phyloP scores from a whole-genome alignment of 192 early-diverging fungal genomes.

The Thoreauomyces humboldtii region DNA sequence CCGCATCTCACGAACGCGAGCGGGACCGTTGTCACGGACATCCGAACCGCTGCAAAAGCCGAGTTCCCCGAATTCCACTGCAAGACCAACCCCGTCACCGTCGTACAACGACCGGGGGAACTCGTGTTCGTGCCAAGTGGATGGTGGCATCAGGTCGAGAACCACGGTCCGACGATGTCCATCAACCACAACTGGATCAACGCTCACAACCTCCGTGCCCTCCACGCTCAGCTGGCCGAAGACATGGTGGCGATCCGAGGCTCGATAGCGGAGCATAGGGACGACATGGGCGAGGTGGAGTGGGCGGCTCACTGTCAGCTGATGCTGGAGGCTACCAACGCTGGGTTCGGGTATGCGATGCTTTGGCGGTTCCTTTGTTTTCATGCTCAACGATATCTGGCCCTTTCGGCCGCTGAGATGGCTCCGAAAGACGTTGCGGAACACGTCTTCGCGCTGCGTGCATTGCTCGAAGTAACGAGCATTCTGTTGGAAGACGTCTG shows the following conservation, averaged over 20 bases:
- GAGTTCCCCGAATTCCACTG: neutral
- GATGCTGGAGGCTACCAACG: constrained; percentile 18
- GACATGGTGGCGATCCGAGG: constrained; percentile 11
- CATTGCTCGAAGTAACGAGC: no score
- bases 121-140: constrained; percentile 15
- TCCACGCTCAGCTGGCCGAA: neutral
- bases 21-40: neutral
- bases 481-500: no score
- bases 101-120: constrained; percentile 19
- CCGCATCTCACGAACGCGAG: neutral
- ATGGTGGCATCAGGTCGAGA: constrained; percentile 29
- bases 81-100: constrained; percentile 7
- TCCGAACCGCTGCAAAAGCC: constrained; percentile 5
- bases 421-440: no score
- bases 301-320: constrained; percentile 25
- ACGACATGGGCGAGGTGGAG: constrained; percentile 20
- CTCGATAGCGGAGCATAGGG: constrained; percentile 19
- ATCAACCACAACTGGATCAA: constrained; percentile 31
- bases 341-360: constrained; percentile 6
- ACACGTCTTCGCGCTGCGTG: no score
- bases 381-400: no score
- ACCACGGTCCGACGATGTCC: constrained; percentile 14
- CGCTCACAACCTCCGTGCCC: constrained; percentile 1
- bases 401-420: no score
- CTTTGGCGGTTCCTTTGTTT: constrained; percentile 15